Base-by-base conservation (phyloP, 768 basidiomycete genomes). In the Epithele typhae region DNA sequence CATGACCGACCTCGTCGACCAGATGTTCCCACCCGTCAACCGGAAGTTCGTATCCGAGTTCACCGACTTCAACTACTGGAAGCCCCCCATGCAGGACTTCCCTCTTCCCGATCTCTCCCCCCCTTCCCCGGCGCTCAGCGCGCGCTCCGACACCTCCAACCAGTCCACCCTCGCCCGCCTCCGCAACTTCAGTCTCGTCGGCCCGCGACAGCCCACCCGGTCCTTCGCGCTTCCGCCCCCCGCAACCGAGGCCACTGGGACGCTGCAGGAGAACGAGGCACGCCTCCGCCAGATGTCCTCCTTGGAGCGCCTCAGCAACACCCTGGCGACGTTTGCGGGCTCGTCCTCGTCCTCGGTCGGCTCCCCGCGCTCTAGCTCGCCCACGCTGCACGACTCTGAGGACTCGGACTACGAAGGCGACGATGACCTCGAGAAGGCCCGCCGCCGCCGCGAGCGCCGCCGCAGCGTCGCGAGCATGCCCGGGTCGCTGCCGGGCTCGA, bases 1-100 rank as follows among this genome's bases (percentile, higher is more conserved):
- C 62, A 94, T 98, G 92, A 95, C 94, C 7, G 94, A 98, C 64
- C 79, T 99, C n/a, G 96, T 99, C 14, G 94, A 99, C 68, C 94
- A 96, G 67, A 94, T 96, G 84, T 99, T 99, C 72, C 96, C 96
- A 25, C 92, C 95, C 0, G 92, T 98, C 45, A 78, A 92, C 62
- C 81, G 85, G 42, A 91, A 90, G 62, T 86, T 84, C 79, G 77
- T 84, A 11, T 81, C 89, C 1, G 93, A 94, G 62, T 99, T 79
- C 64, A 96, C 94, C 1, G 95, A 98, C 64, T 93, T 96, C 75
- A 97, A 95, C 60, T 99, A 81, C 61, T 99, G 96, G 96, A 86
- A 92, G 53, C 55, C 78, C 0, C 84, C 91, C 0, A 70, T 97
- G 11, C 81, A 79, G 41, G 87, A 91, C 1, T 84, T 85, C 48